These are phyloP conservation scores for Fusarium sp. DNA, from an alignment of 2,329 filamentous ascomycete species.

Conservation along the genomic window DNA sequence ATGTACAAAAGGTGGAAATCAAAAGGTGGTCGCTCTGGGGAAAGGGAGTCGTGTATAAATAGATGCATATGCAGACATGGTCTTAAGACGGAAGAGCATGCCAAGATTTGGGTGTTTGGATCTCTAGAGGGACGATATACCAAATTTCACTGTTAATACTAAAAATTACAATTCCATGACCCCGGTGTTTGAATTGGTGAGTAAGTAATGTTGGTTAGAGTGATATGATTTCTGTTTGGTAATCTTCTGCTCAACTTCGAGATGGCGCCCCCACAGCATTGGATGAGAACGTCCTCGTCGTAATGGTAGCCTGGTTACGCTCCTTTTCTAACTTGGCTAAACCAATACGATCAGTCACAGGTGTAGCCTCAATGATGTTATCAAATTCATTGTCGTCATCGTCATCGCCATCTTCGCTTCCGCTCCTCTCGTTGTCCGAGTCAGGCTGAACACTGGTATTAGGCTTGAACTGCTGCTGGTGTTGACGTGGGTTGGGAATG, in stretches of 20 bases:
- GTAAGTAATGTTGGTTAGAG: background rate
- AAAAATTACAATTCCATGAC: background rate
- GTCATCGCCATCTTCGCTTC: constrained; percentile 54
- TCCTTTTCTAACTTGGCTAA: constrained; percentile 67
- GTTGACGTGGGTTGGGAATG: constrained; percentile 66
- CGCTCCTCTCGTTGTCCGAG: constrained; percentile 68
- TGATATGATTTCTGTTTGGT: background rate
- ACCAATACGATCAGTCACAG: constrained; percentile 86
- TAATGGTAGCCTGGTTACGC: constrained; percentile 58
- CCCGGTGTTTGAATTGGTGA: background rate
- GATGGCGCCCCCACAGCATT: constrained; percentile 60
- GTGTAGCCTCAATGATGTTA: constrained; percentile 90
- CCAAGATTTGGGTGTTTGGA: constrained; percentile 1
- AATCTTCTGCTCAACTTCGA: constrained; percentile 51
- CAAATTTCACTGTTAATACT: constrained; percentile 22
- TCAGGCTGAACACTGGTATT: constrained; percentile 78
- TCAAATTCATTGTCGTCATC: constrained; percentile 83
- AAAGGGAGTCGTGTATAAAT: constrained; percentile 21
- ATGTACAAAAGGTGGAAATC: constrained; percentile 30
- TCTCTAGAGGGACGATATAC: background rate
- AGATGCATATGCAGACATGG: constrained; percentile 19
- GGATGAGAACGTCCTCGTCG: constrained; percentile 63
- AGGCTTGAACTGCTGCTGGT: constrained; percentile 56
- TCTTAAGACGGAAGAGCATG: constrained; percentile 7
- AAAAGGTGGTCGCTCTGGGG: constrained; percentile 1